These are phyloP conservation scores for Cladosporium velox DNA, from an alignment of 2,329 filamentous ascomycete species.

Conservation along the genomic window DNA sequence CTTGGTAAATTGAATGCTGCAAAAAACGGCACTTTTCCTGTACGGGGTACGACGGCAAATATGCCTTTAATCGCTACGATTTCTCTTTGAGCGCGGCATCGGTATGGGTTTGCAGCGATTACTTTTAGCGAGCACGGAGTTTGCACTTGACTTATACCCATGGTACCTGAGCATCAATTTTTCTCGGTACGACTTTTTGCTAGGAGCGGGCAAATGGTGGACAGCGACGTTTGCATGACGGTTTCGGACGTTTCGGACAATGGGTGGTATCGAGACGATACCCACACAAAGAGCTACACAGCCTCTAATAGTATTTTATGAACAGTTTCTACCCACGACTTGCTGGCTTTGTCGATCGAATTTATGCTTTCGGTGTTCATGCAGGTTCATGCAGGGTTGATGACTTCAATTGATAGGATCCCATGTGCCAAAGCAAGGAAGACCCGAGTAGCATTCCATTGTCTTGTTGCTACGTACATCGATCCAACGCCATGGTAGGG, in stretches of 20 bases:
- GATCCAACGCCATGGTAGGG: neutral
- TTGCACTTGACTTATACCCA: conserved; percentile 15
- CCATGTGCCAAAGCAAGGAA: conserved; percentile 11
- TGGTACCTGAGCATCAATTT: conserved; percentile 1
- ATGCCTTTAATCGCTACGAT: conserved; percentile 12
- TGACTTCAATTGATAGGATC: neutral
- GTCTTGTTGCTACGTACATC: conserved; percentile 18
- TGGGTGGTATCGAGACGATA: neutral
- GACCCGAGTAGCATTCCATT: conserved; percentile 17
- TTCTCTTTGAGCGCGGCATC: conserved; percentile 14
- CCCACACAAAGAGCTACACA: conserved; percentile 18
- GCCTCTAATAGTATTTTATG: conserved; percentile 18
- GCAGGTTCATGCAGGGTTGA: neutral
- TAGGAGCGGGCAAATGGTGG: conserved; percentile 1
- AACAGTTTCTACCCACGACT: neutral
- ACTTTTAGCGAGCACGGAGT: conserved; percentile 16
- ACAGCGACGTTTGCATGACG: conserved; percentile 7
- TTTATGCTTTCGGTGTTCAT: neutral
- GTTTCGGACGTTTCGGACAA: conserved; percentile 9
- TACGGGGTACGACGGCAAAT: neutral
- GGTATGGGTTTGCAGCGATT: neutral
- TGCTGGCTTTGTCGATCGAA: neutral
- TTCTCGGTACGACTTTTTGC: conserved; percentile 4
- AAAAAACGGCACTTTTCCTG: neutral
- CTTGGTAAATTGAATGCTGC: conserved; percentile 17